Conservation (phyloP, 495 filamentous ascomycete species). For the Bacidia rubella region DNA sequence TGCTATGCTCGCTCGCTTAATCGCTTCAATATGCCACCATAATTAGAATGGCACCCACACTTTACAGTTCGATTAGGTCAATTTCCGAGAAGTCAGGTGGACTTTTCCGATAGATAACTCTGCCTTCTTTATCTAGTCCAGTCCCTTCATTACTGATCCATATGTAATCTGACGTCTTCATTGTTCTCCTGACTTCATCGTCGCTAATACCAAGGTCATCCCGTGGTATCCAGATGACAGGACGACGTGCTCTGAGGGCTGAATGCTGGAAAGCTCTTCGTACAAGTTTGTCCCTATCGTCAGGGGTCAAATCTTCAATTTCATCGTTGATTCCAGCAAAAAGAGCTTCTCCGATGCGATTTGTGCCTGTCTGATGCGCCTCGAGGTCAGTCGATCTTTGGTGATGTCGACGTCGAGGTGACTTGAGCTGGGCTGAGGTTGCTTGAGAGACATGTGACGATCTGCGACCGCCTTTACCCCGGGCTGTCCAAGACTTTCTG, state of each 20-base stretch:
- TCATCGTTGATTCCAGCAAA: slow-evolving; percentile 81
- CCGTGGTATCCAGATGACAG: slow-evolving; percentile 86
- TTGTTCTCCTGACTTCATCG: slow-evolving; percentile 73
- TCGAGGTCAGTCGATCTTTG: slow-evolving; percentile 38
- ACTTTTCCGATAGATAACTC: slow-evolving; percentile 75
- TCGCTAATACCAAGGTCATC: slow-evolving; percentile 85
- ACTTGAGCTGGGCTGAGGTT: slow-evolving; percentile 7
- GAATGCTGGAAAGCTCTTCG: slow-evolving; percentile 83
- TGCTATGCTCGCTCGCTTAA: not conserved
- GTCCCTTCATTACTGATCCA: slow-evolving; percentile 93
- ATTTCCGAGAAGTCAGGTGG: slow-evolving; percentile 88
- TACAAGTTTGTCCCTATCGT: slow-evolving; percentile 77
- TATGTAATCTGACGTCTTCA: slow-evolving; percentile 63
- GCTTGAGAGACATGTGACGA: not conserved
- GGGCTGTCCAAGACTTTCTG: slow-evolving; percentile 23
- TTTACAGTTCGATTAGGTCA: slow-evolving; percentile 64
- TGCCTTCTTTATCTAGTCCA: slow-evolving; percentile 66
- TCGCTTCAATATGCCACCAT: not conserved
- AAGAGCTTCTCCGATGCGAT: slow-evolving; percentile 56
- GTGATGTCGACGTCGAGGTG: slow-evolving; percentile 15
- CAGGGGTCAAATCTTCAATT: slow-evolving; percentile 85
- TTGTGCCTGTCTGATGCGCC: slow-evolving; percentile 41
- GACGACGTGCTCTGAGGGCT: slow-evolving; percentile 71
- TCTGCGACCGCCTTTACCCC: slow-evolving; percentile 11
- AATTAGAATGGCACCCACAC: not conserved